phyloP scores from a whole-genome alignment of 2,329 filamentous ascomycete species.

The Nothophoma quercina region DNA sequence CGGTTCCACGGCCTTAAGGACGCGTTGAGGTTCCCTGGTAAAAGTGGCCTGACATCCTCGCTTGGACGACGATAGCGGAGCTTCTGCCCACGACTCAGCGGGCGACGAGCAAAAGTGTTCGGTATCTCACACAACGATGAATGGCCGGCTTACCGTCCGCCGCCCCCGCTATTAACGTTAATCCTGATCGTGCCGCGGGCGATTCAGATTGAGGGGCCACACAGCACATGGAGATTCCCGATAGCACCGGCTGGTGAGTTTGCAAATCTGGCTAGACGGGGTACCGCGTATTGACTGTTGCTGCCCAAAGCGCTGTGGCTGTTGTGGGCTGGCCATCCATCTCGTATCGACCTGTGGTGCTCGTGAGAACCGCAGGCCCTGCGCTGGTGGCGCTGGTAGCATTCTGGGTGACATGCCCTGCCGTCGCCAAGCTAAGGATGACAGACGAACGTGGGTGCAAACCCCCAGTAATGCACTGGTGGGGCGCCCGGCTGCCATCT shows the following conservation, averaged over 20 bases:
- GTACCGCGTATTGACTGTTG: conserved; percentile 4
- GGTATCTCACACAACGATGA: conserved; percentile 13
- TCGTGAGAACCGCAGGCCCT: conserved; percentile 7
- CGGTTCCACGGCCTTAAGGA: conserved; percentile 16
- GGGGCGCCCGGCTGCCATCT: conserved; percentile 35
- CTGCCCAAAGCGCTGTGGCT: conserved; percentile 16
- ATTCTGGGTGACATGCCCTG: conserved; percentile 9
- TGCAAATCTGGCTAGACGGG: conserved; percentile 8
- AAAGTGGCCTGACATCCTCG: conserved; percentile 17
- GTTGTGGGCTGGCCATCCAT: not conserved
- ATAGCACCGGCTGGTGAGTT: conserved; percentile 9
- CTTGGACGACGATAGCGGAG: conserved; percentile 15
- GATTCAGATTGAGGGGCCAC: conserved; percentile 12
- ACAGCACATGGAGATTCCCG: conserved; percentile 15
- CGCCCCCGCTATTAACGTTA: conserved; percentile 17
- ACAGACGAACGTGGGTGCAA: conserved; percentile 27
- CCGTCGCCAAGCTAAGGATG: conserved; percentile 23
- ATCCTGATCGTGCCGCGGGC: conserved; percentile 20
- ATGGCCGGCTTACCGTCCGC: conserved; percentile 14
- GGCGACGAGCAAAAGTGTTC: conserved; percentile 4
- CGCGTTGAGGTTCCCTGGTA: conserved; percentile 3
- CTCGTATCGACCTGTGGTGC: conserved; percentile 5
- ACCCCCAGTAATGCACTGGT: conserved; percentile 23
- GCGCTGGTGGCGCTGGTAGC: conserved; percentile 10
- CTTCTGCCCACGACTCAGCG: conserved; percentile 6